Evolutionary conservation across 495 filamentous ascomycete genomes (phyloP).

Genomic region (Penicillium verhagenii): DNA sequence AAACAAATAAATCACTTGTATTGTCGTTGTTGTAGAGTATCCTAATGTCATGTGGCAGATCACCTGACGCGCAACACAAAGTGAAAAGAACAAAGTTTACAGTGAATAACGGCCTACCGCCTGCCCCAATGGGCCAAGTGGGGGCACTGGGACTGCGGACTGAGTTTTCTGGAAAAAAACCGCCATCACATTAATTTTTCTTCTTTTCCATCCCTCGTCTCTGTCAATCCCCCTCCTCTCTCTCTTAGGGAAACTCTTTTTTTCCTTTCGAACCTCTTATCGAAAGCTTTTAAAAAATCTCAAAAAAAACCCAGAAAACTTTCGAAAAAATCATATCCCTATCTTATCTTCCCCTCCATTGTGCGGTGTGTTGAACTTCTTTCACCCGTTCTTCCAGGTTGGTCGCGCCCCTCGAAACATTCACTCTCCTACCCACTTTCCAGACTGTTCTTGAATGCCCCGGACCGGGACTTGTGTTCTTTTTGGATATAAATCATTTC

Average conservation of each 20-base stretch:
- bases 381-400: conserved; percentile 31
- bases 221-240: conserved; percentile 43
- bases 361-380: conserved; percentile 43
- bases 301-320: conserved; percentile 43
- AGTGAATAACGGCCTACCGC: conserved; percentile 1
- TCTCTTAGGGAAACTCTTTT: conserved; percentile 33
- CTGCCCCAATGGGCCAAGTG: conserved; percentile 25
- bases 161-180: conserved; percentile 39
- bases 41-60: background rate
- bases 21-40: too few species aligned
- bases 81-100: background rate
- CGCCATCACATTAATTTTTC: conserved; percentile 42
- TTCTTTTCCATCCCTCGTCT: conserved; percentile 29
- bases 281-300: conserved; percentile 47
- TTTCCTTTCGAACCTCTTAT: conserved; percentile 38
- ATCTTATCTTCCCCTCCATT: conserved; percentile 38
- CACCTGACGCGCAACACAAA: background rate
- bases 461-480: background rate
- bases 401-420: conserved; percentile 11
- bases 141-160: conserved; percentile 24
- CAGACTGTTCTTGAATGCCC: background rate
- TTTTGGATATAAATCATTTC: background rate
- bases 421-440: background rate
- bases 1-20: too few species aligned
- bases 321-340: conserved; percentile 21